phyloP scores from a whole-genome alignment of 2,329 filamentous ascomycete species.

The Hypoxylon sp. region DNA sequence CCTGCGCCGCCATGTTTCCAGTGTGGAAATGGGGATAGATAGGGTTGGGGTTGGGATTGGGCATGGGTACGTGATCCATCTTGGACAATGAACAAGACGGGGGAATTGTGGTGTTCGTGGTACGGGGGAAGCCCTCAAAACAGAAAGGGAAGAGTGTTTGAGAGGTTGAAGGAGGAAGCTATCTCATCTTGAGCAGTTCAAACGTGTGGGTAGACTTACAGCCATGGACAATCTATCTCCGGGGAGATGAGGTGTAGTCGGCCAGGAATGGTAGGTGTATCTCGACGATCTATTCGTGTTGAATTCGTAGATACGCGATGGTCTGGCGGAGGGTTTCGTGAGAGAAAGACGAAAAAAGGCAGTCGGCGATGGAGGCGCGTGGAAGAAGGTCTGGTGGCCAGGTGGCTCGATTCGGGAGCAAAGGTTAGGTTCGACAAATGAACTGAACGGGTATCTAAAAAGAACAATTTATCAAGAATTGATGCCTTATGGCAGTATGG shows the following conservation, averaged over 20 bases:
- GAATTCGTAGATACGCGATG: background rate
- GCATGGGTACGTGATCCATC: background rate
- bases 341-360: background rate
- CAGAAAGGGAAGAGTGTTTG: background rate
- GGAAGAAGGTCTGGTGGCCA: conserved; percentile 22
- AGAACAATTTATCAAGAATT: conserved; percentile 40
- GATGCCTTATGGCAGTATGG: conserved; percentile 16
- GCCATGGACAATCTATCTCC: conserved; percentile 39
- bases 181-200: background rate
- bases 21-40: background rate
- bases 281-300: background rate
- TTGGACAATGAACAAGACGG: background rate
- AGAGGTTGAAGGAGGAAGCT: conserved; percentile 8
- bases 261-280: background rate
- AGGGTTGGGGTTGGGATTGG: background rate
- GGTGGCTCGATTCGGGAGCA: conserved; percentile 39
- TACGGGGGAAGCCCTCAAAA: background rate
- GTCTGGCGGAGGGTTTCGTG: conserved; percentile 6
- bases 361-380: conserved; percentile 33
- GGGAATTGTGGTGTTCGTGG: background rate
- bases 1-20: conserved; percentile 6
- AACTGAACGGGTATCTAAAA: conserved; percentile 45
- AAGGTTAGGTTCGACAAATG: conserved; percentile 36
- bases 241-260: conserved; percentile 9
- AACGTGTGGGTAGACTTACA: conserved; percentile 35